Base-by-base conservation (phyloP, 1,139 yeast species). In the Geotrichum phurueaensis region DNA sequence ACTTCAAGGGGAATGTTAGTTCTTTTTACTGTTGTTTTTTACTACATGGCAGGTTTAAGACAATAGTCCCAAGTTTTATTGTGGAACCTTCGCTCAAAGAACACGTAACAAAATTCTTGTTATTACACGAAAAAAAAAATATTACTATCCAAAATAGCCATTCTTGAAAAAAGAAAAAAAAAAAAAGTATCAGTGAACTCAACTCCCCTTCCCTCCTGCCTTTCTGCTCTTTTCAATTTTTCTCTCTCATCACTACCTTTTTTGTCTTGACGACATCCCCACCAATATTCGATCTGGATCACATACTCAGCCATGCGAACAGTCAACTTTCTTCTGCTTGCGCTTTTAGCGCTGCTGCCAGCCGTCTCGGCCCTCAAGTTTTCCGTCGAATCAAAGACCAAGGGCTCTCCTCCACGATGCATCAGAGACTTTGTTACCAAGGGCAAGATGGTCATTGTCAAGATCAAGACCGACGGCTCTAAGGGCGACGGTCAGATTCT, bases 361-460 rank as follows among this genome's bases (percentile, higher is more conserved):
- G 39, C 63, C 18, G 74, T 63, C 31, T 56, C 66, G n/a, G 77
- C 75, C 2, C 68, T 74, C 52, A 70, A 69, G 60, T 74, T 74
- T 64, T 63, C 68, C 29, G 72, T 74, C 29, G 73, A 72, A 25
- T 76, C 77, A 22, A 51, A 65, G 29, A 67, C 71, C 18, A 64
- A 64, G 49, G 71, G 71, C 54, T 66, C 69, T 13, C 66, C 73
- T 45, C 85, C 85, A 39, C 78, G 82, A 63, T 92, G 99, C 79
- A 83, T 92, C 65, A 87, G 98, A 72, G 97, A 92, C 73, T 92
- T 92, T 72, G 96, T 89, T 58, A 79, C 82, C 59, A 87, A 85
- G 68, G 91, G 89, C 62, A 94, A 90, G 71, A 76, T 91, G 69
- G 97, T 92, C 39, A 96, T 90, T 54, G 87, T 90, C 62, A 87